These are phyloP conservation scores for Rostrohypoxylon terebratum DNA, from an alignment of 495 filamentous ascomycete genomes.

Conservation along the genomic window DNA sequence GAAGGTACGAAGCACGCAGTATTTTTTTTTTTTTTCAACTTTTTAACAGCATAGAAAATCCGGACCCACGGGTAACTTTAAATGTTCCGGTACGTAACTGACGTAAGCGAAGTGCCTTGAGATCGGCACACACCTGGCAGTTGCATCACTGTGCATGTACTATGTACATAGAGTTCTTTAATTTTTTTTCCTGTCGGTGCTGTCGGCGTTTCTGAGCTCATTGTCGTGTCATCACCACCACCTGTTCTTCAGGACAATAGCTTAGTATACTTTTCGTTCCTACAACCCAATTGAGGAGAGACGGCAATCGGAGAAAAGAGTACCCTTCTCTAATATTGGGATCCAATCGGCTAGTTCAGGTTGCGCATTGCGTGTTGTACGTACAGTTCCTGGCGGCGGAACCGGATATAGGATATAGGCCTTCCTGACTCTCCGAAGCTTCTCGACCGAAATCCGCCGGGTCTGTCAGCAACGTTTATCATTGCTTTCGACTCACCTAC, in stretches of 20 bases:
- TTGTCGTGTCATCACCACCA: constrained; percentile 37
- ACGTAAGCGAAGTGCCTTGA: neutral
- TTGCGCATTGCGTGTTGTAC: neutral
- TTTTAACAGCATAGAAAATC: neutral
- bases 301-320: neutral
- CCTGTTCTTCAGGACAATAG: constrained; percentile 2
- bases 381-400: constrained; percentile 14
- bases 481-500: neutral
- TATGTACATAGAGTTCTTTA: constrained; percentile 26
- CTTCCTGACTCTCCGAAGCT: constrained; percentile 36
- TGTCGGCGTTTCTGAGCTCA: constrained; percentile 33
- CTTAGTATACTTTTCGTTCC: neutral
- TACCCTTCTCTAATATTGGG: neutral
- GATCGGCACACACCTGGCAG: neutral
- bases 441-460: constrained; percentile 34
- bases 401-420: constrained; percentile 39
- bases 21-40: no score
- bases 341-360: neutral
- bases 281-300: constrained; percentile 2
- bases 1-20: no score
- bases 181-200: constrained; percentile 24
- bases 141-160: constrained; percentile 47
- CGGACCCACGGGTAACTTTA: neutral
- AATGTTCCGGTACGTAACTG: constrained; percentile 1
- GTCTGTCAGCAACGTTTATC: constrained; percentile 24